Conservation (phyloP, 345 rosid species). For the Ceriops zippeliana region DNA sequence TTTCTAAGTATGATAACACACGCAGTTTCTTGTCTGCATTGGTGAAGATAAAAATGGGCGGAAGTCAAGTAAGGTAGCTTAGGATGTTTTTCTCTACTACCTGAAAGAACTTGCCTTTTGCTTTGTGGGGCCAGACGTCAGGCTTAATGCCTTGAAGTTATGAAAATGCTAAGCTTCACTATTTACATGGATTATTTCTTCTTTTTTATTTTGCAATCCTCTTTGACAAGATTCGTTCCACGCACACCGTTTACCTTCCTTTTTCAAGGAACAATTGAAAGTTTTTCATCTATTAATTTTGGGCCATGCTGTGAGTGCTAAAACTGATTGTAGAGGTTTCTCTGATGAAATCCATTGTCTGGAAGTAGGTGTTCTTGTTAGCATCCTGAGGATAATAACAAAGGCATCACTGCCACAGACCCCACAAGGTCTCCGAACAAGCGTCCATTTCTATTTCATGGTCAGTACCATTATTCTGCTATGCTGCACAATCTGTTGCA, state of each 20-base stretch:
- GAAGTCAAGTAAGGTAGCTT: too few species aligned
- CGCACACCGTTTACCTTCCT: too few species aligned
- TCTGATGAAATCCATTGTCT: neutral
- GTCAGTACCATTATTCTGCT: slow-evolving; percentile 57
- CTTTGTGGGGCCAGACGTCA: neutral
- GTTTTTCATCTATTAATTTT: too few species aligned
- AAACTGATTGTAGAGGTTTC: too few species aligned
- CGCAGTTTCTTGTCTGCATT: neutral
- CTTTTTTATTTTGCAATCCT: too few species aligned
- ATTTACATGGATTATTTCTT: neutral
- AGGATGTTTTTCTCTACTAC: too few species aligned
- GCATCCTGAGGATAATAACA: slow-evolving; percentile 66
- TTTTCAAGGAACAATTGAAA: too few species aligned
- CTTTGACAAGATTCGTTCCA: too few species aligned
- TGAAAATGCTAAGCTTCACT: neutral
- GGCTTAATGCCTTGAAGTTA: neutral
- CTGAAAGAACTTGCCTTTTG: neutral
- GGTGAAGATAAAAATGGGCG: neutral
- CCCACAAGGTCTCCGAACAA: slow-evolving; percentile 59
- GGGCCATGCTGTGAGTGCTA: too few species aligned
- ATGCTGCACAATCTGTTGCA: slow-evolving; percentile 58
- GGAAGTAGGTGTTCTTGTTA: slow-evolving; percentile 65
- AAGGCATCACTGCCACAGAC: slow-evolving; percentile 81
- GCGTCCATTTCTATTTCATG: slow-evolving; percentile 76
- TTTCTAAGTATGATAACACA: neutral